phyloP scores from a whole-genome alignment of 257 asterid genomes.

The Verbascum thapsus region DNA sequence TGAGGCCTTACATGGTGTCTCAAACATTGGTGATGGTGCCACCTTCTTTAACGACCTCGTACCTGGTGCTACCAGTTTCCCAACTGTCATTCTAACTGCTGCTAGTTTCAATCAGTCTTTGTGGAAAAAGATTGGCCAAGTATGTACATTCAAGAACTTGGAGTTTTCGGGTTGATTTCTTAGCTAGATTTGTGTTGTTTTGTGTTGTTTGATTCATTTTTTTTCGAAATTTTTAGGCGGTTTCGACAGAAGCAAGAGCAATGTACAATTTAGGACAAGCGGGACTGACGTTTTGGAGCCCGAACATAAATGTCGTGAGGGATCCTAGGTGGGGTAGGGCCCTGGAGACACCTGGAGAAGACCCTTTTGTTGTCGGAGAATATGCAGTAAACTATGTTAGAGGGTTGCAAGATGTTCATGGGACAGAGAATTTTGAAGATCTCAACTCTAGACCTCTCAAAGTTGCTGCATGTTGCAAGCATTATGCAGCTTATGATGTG shows the following conservation, averaged over 20 bases:
- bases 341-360: conserved; percentile 53
- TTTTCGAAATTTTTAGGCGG: conserved; percentile 35
- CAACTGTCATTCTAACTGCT: conserved; percentile 32
- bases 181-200: background rate
- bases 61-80: conserved; percentile 49
- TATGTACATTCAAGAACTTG: background rate
- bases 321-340: conserved; percentile 66
- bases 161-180: too few species aligned
- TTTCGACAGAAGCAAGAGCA: conserved; percentile 58
- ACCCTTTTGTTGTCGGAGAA: conserved; percentile 44
- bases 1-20: conserved; percentile 58
- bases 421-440: conserved; percentile 24
- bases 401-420: conserved; percentile 53
- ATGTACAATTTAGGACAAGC: conserved; percentile 53
- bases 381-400: conserved; percentile 47
- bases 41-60: conserved; percentile 28
- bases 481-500: conserved; percentile 53
- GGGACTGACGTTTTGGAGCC: conserved; percentile 61
- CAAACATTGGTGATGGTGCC: conserved; percentile 35
- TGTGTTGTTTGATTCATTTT: background rate
- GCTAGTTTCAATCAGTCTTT: conserved; percentile 42
- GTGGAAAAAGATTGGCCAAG: conserved; percentile 48
- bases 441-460: conserved; percentile 39
- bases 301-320: conserved; percentile 47
- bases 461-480: conserved; percentile 54